Percentiles rank a stretch among this genome's conserved stretches.
These are phyloP conservation scores for Claviceps citrina DNA, from an alignment of 2,329 filamentous ascomycete genomes.

Conservation along the genomic window DNA sequence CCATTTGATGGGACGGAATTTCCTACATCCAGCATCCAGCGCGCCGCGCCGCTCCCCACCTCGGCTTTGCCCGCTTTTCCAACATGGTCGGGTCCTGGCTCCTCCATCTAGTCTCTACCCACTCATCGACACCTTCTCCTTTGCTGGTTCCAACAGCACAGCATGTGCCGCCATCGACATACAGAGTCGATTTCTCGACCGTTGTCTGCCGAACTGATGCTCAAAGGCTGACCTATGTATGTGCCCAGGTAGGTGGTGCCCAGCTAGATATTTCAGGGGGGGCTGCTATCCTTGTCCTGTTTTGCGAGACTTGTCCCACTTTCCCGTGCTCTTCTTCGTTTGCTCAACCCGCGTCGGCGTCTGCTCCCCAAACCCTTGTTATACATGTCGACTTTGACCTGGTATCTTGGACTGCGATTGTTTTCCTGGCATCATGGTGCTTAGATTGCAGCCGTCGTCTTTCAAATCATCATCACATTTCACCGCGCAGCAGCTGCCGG, in stretches of 20 bases:
- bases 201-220: too few species aligned
- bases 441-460: background rate
- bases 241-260: background rate
- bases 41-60: too few species aligned
- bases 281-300: background rate
- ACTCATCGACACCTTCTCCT: too few species aligned
- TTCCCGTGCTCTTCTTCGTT: too few species aligned
- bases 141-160: background rate
- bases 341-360: too few species aligned
- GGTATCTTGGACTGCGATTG: background rate
- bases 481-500: constrained; percentile 5
- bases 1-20: background rate
- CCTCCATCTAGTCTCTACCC: too few species aligned
- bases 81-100: too few species aligned
- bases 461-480: background rate
- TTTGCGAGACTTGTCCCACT: background rate
- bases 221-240: background rate
- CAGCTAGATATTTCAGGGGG: background rate
- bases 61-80: too few species aligned
- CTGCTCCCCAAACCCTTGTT: too few species aligned
- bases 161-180: background rate
- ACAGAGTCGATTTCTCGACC: background rate
- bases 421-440: background rate
- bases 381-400: background rate
- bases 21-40: background rate